Evolutionary conservation across 441 rosid species (phyloP).

Genomic region (Brassica balearica): DNA sequence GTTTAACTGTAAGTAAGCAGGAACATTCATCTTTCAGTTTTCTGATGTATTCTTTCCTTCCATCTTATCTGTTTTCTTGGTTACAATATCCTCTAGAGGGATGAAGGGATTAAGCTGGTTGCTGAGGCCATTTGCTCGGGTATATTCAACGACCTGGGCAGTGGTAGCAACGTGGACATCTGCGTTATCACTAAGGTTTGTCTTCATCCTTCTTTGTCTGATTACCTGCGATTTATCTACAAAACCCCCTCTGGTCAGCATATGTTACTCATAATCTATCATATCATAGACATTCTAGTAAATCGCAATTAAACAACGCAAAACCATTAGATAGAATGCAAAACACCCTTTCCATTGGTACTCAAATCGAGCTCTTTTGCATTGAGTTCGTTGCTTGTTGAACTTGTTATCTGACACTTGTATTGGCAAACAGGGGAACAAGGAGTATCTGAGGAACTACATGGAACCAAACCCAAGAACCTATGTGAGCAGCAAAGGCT

Average conservation of each 20-base stretch:
- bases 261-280: slow-evolving; percentile 16
- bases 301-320: no score
- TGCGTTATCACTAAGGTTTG: slow-evolving; percentile 96
- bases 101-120: slow-evolving; percentile 85
- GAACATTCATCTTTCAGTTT: slow-evolving; percentile 3
- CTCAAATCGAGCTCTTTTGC: no score
- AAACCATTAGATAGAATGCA: no score
- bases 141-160: slow-evolving; percentile 93
- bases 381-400: not conserved
- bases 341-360: no score
- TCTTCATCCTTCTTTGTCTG: not conserved
- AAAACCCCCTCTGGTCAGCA: not conserved
- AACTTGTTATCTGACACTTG: slow-evolving; percentile 25
- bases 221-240: not conserved
- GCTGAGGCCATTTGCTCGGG: slow-evolving; percentile 89
- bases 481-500: slow-evolving; percentile 69
- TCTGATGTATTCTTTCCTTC: not conserved
- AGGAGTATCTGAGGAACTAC: slow-evolving; percentile 92
- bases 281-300: slow-evolving; percentile 29
- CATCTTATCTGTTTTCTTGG: slow-evolving; percentile 18
- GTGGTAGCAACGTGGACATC: slow-evolving; percentile 95
- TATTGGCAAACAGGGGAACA: slow-evolving; percentile 66
- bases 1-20: slow-evolving; percentile 68
- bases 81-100: slow-evolving; percentile 75
- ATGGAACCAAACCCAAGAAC: slow-evolving; percentile 89